Conservation (phyloP, 495 filamentous ascomycete genomes). For the Jackrogersella minutella region DNA sequence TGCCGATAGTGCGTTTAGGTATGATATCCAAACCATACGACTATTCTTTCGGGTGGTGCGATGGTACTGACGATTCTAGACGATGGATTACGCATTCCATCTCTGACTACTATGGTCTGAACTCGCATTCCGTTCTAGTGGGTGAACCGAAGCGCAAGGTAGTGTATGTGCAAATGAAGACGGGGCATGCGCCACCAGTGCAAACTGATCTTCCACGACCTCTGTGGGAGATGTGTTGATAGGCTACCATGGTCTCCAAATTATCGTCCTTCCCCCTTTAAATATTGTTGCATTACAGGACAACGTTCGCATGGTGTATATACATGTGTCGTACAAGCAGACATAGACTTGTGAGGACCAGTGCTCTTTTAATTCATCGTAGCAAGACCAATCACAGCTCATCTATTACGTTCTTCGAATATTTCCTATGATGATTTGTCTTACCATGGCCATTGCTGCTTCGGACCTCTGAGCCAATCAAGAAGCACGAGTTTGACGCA, state of each 20-base stretch:
- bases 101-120: constrained; percentile 89
- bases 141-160: constrained; percentile 80
- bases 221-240: constrained; percentile 67
- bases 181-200: constrained; percentile 32
- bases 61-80: constrained; percentile 52
- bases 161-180: constrained; percentile 75
- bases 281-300: constrained; percentile 6
- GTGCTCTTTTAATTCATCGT: not conserved
- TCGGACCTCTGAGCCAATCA: too few species aligned
- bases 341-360: not conserved
- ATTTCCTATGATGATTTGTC: not conserved
- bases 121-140: constrained; percentile 80
- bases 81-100: constrained; percentile 95
- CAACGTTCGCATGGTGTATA: not conserved
- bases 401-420: not conserved
- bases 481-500: too few species aligned
- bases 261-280: not conserved
- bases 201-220: constrained; percentile 61
- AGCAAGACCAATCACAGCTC: not conserved
- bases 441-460: not conserved
- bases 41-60: constrained; percentile 33
- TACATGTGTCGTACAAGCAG: not conserved
- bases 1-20: constrained; percentile 82
- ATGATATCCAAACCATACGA: constrained; percentile 45
- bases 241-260: not conserved